A percentile compares a stretch with the other conserved stretches of the same genome.
phyloP scores from a whole-genome alignment of 331 rosid genomes.

The Acacia concinna region DNA sequence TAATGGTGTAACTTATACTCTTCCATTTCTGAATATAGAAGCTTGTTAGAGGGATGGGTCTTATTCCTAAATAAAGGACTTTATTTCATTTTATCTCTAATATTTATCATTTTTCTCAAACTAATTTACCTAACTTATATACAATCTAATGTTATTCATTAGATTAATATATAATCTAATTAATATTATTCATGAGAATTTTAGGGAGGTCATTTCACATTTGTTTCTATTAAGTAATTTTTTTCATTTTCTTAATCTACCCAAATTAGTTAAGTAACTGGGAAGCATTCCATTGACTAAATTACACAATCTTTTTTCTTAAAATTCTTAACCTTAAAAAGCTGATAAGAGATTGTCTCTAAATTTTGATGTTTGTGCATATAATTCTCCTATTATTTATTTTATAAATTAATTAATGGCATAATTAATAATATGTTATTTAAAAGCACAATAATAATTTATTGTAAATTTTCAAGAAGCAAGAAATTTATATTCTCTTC shows the following conservation, averaged over 20 bases:
- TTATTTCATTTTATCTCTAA: too few relatives aligned
- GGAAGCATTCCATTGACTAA: background rate
- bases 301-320: background rate
- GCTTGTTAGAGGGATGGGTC: too few relatives aligned
- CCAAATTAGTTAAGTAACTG: too few relatives aligned
- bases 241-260: too few relatives aligned
- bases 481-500: background rate
- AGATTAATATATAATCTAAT: too few relatives aligned
- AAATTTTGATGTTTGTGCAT: background rate
- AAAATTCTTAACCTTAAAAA: background rate
- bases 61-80: background rate
- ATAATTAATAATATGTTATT: background rate
- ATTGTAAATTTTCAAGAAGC: background rate
- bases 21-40: background rate
- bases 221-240: too few relatives aligned
- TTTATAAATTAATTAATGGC: background rate
- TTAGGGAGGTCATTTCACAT: background rate
- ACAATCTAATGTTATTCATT: too few relatives aligned
- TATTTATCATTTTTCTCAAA: too few relatives aligned
- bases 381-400: background rate
- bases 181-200: too few relatives aligned
- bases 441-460: background rate
- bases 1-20: background rate
- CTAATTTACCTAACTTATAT: too few relatives aligned
- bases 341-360: background rate